A percentile compares a stretch with the other conserved stretches of the same genome.
Conservation (phyloP, 176 grass and related monocot genomes). For the Triticum turgidum region DNA sequence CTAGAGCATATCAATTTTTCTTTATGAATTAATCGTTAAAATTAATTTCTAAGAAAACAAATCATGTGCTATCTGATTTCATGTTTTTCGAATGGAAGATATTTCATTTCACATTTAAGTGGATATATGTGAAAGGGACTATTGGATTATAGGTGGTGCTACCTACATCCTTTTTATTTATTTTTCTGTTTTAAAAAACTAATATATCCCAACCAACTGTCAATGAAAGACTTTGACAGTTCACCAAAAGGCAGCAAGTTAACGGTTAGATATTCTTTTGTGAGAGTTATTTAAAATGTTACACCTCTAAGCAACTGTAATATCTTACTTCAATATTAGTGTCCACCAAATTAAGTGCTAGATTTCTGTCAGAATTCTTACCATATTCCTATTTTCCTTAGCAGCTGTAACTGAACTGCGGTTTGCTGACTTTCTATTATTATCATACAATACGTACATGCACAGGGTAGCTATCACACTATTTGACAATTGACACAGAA, state of each 20-base stretch:
- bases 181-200: neutral
- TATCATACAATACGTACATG: neutral
- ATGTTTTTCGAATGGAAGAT: neutral
- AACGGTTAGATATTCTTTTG: neutral
- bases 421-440: neutral
- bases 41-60: neutral
- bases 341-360: neutral
- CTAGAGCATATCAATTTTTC: neutral
- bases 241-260: neutral
- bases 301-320: neutral
- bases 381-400: constrained; percentile 1
- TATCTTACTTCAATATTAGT: neutral
- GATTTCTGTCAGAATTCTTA: neutral
- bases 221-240: neutral
- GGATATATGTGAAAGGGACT: neutral
- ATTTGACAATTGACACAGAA: constrained; percentile 13
- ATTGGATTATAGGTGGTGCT: neutral
- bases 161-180: neutral
- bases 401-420: neutral
- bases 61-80: neutral
- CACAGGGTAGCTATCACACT: neutral
- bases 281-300: neutral
- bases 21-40: neutral
- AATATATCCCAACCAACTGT: neutral
- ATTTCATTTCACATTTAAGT: neutral